Base-by-base conservation (phyloP, 345 rosid genomes). In the Trapa incisa region DNA sequence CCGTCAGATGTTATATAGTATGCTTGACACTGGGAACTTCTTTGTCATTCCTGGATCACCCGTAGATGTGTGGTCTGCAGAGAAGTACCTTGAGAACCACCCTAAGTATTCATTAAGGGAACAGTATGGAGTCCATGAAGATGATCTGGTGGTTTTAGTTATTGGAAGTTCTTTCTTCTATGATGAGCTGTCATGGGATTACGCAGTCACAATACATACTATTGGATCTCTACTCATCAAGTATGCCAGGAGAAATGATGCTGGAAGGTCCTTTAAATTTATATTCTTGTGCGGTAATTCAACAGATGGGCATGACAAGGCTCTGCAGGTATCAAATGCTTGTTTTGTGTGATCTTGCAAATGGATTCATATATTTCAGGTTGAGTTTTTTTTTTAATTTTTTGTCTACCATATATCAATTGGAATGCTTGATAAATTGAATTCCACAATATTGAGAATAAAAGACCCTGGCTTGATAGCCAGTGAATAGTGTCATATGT, bases 1-100 rank as follows among this genome's bases (percentile, higher is more conserved):
- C 69, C 68, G 68, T 76, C 96, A 94, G 99, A 91, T 94, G 96
- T 69, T 94, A 73, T 86, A 91, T 80, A 87, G 90, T 73, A 75
- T 79, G 81, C 95, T 94, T 70, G 99, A 94, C 81, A 76, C 84
- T 82, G 97, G 99, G 76, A 91, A 94, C 86, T 94, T 94, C 80
- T 80, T 84, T 84, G 99, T 91, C 68, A 80, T 91, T 83, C 93
- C 93, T 75, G 99, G 96, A 83, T 84, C 96, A 38, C 91, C 91
- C 50, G 74, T 84, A 13, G 96, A 94, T 77, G 91, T 89, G 61
- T 94, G 99, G 96, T 85, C 89, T 75, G 93, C 93, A 69, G 96
- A 89, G 79, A 82, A 76, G 73, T 94, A 82, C 72, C 68, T 75
- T 64, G 85, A 78, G 76, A 77, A 77, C 61, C 84, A 87, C 72